Evolutionary conservation across 2,329 filamentous ascomycete species (phyloP).

Genomic region (Colletotrichum lini): DNA sequence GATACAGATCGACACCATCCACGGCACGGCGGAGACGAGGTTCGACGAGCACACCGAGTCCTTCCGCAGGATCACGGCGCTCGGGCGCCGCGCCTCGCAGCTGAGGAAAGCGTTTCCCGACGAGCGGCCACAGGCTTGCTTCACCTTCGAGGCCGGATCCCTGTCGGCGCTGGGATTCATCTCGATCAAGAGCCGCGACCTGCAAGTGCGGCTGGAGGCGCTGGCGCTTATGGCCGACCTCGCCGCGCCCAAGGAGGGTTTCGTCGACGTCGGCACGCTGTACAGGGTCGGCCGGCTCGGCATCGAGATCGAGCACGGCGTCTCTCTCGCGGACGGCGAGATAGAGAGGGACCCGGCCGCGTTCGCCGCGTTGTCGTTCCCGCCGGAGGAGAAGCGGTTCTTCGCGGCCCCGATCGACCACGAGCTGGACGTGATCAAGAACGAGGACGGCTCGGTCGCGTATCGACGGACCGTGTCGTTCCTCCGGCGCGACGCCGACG

Average conservation of each 20-base stretch:
- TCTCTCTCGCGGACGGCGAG: slow-evolving; percentile 29
- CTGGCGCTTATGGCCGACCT: slow-evolving; percentile 48
- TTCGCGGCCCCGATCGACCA: slow-evolving; percentile 27
- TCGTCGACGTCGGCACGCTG: slow-evolving; percentile 25
- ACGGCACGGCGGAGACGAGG: slow-evolving; percentile 48
- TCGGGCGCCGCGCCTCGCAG: slow-evolving; percentile 44
- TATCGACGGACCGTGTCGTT: slow-evolving; percentile 35
- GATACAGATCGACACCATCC: slow-evolving; percentile 53
- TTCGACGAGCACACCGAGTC: slow-evolving; percentile 53
- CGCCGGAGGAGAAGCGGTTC: slow-evolving; percentile 24
- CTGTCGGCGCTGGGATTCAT: slow-evolving; percentile 26
- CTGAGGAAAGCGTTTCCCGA: slow-evolving; percentile 12
- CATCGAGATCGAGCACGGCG: slow-evolving; percentile 37
- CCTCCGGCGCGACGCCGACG: neutral
- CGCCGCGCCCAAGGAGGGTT: slow-evolving; percentile 45
- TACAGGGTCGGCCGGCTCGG: slow-evolving; percentile 28
- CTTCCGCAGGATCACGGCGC: slow-evolving; percentile 55
- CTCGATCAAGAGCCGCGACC: slow-evolving; percentile 44
- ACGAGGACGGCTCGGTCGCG: neutral
- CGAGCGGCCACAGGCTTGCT: slow-evolving; percentile 44
- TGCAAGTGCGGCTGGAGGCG: slow-evolving; percentile 55
- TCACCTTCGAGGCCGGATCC: slow-evolving; percentile 30
- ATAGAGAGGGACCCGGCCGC: slow-evolving; percentile 21
- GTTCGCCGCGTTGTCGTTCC: slow-evolving; percentile 15
- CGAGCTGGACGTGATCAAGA: slow-evolving; percentile 15